These are phyloP conservation scores for Botrytis aclada DNA, from an alignment of 2,329 filamentous ascomycete species.

Conservation along the genomic window DNA sequence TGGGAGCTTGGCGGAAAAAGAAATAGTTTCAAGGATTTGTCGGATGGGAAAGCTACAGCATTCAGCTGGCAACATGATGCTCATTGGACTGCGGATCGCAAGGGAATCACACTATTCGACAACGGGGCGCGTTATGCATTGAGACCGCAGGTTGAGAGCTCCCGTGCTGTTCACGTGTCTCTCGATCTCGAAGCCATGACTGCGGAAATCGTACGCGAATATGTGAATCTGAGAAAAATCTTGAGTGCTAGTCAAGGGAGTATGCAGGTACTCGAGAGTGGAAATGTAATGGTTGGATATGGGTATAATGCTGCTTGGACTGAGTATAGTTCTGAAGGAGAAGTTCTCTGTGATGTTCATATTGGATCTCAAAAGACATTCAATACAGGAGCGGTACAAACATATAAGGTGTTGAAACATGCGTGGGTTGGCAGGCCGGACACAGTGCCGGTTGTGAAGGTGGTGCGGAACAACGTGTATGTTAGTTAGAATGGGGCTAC, in stretches of 20 bases:
- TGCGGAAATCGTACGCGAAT: slow-evolving; percentile 14
- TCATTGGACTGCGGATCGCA: slow-evolving; percentile 35
- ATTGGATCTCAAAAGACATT: not conserved
- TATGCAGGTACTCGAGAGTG: slow-evolving; percentile 22
- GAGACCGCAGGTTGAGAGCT: slow-evolving; percentile 4
- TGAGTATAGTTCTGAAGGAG: not conserved
- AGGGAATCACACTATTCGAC: slow-evolving; percentile 23
- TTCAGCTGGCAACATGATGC: slow-evolving; percentile 51
- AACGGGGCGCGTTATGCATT: slow-evolving; percentile 22
- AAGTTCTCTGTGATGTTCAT: not conserved
- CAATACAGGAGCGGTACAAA: slow-evolving; percentile 7
- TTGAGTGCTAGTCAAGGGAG: slow-evolving; percentile 25
- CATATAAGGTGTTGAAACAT: slow-evolving; percentile 4
- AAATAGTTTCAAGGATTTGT: slow-evolving; percentile 40
- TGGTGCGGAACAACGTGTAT: not conserved
- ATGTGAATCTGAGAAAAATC: slow-evolving; percentile 25
- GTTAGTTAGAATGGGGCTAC: slow-evolving; percentile 11
- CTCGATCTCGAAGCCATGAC: slow-evolving; percentile 25
- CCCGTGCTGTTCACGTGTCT: slow-evolving; percentile 20
- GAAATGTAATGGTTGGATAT: not conserved
- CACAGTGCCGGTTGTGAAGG: not conserved
- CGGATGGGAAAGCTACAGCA: slow-evolving; percentile 41
- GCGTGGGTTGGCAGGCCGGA: not conserved
- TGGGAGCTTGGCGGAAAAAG: slow-evolving; percentile 46
- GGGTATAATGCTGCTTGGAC: slow-evolving; percentile 11